Evolutionary conservation across 371 early-diverging fungal species (phyloP).

Genomic region (Ordospora colligata): DNA sequence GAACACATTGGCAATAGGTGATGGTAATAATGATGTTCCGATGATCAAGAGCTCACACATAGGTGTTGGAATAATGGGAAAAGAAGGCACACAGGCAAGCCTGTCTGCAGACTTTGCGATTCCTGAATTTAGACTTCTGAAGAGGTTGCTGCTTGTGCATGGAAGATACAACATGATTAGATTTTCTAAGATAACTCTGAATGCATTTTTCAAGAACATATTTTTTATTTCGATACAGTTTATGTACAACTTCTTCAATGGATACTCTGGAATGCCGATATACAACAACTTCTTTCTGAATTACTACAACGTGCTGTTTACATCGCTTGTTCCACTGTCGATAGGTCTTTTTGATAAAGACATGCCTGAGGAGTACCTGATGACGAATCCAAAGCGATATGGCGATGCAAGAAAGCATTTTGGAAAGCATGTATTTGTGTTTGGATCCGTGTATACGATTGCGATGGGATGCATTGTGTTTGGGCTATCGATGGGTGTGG

Average conservation of each 20-base stretch:
- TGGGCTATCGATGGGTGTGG: slow-evolving; percentile 1
- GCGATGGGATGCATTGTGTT: slow-evolving; percentile 27
- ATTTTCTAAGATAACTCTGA: slow-evolving; percentile 56
- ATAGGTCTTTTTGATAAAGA: slow-evolving; percentile 57
- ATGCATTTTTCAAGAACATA: slow-evolving; percentile 60
- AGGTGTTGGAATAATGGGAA: slow-evolving; percentile 82
- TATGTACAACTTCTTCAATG: slow-evolving; percentile 56
- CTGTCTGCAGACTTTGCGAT: slow-evolving; percentile 87
- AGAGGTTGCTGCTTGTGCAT: slow-evolving; percentile 53
- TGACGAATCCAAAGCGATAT: slow-evolving; percentile 34
- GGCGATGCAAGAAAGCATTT: slow-evolving; percentile 24
- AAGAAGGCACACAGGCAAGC: slow-evolving; percentile 88
- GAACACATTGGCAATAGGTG: slow-evolving; percentile 77
- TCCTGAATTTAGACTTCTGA: slow-evolving; percentile 74
- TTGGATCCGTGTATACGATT: slow-evolving; percentile 35
- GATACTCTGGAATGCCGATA: slow-evolving; percentile 57
- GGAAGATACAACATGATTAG: slow-evolving; percentile 53
- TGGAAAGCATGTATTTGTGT: slow-evolving; percentile 8
- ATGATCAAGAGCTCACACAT: slow-evolving; percentile 93
- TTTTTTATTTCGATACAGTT: slow-evolving; percentile 59
- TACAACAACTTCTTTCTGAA: slow-evolving; percentile 59
- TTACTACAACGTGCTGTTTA: slow-evolving; percentile 60
- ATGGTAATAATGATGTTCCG: slow-evolving; percentile 74
- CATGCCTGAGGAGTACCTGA: slow-evolving; percentile 36
- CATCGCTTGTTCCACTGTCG: slow-evolving; percentile 58